Percentiles rank a stretch among this genome's conserved stretches.
Conservation (phyloP, 176 grass and related monocot species). For the Hordeum marinum region DNA sequence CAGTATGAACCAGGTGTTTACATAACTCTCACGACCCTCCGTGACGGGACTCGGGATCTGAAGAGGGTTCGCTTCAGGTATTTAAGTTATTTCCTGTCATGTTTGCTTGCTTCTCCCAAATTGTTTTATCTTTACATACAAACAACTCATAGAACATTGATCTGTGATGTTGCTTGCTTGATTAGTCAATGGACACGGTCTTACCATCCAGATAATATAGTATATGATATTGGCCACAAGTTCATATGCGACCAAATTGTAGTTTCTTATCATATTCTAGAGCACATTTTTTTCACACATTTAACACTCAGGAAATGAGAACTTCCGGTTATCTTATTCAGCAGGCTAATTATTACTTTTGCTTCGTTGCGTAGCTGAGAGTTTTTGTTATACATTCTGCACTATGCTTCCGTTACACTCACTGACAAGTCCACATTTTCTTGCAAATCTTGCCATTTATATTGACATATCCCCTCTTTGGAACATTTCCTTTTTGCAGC, state of each 20-base stretch:
- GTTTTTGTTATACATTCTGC: background rate
- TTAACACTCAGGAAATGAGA: background rate
- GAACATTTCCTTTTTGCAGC: slow-evolving; percentile 25
- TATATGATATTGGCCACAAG: background rate
- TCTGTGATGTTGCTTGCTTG: background rate
- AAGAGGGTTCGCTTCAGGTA: slow-evolving; percentile 96
- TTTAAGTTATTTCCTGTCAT: slow-evolving; percentile 14
- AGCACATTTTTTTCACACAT: background rate
- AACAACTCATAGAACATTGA: background rate
- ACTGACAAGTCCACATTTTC: background rate
- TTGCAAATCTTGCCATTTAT: background rate
- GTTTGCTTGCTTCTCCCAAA: background rate
- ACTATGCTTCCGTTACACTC: background rate
- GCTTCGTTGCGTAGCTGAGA: background rate
- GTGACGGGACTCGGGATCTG: slow-evolving; percentile 70
- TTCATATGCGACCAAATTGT: background rate
- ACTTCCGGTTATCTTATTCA: background rate
- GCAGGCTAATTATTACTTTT: background rate
- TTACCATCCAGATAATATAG: background rate
- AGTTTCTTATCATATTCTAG: background rate
- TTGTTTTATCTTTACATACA: background rate
- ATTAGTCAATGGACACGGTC: background rate
- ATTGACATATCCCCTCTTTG: background rate
- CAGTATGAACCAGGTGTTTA: slow-evolving; percentile 88
- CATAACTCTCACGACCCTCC: slow-evolving; percentile 74